These are phyloP conservation scores for Pythium dissotocum DNA, from an alignment of 352 stramenopile species.

Conservation along the genomic window DNA sequence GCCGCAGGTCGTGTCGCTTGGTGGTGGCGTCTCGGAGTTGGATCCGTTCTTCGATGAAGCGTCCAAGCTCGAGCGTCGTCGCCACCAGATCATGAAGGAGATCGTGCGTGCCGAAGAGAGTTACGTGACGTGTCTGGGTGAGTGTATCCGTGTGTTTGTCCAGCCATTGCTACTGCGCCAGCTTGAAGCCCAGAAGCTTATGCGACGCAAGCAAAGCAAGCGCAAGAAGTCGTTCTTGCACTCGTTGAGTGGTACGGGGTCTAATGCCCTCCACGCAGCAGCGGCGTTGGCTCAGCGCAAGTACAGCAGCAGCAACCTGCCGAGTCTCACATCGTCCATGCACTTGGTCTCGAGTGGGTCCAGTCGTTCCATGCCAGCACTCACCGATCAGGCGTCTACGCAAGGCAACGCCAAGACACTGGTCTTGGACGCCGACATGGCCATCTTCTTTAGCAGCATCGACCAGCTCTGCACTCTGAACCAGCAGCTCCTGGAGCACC, in stretches of 20 bases:
- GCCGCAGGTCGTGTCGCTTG: constrained; percentile 6
- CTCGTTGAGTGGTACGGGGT: constrained; percentile 47
- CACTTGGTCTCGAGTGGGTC: constrained; percentile 19
- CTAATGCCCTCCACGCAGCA: constrained; percentile 33
- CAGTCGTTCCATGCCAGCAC: constrained; percentile 17
- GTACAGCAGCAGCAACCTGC: constrained; percentile 49
- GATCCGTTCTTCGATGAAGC: constrained; percentile 45
- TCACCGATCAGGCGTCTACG: neutral
- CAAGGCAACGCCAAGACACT: constrained; percentile 18
- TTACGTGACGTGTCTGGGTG: constrained; percentile 80
- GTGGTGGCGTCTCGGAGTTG: neutral
- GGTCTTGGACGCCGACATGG: constrained; percentile 83
- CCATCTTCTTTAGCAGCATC: constrained; percentile 88
- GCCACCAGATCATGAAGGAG: constrained; percentile 80
- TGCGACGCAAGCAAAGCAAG: constrained; percentile 67
- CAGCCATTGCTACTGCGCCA: constrained; percentile 78
- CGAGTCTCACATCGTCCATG: constrained; percentile 35
- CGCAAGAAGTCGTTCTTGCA: constrained; percentile 60
- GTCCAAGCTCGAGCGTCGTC: constrained; percentile 58
- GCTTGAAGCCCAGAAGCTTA: constrained; percentile 69
- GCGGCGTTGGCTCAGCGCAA: constrained; percentile 34
- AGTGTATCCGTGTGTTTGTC: constrained; percentile 85
- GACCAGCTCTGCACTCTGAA: constrained; percentile 89
- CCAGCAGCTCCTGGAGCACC: constrained; percentile 85
- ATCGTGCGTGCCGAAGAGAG: constrained; percentile 83